Evolutionary conservation across 441 rosid species (phyloP).

Genomic region (Adansonia gregorii): DNA sequence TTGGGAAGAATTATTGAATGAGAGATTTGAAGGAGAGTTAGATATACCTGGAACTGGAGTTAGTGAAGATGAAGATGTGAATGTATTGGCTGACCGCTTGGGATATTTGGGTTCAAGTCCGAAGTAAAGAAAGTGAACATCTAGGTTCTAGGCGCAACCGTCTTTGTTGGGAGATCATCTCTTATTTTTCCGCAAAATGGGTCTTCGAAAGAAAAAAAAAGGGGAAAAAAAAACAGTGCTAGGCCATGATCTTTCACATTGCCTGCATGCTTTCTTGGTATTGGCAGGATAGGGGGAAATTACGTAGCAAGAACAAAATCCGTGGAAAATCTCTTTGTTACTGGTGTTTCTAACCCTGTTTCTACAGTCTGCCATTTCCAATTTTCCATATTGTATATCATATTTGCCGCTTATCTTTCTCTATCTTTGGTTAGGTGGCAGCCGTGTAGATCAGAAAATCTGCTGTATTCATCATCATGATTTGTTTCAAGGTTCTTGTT

Average conservation of each 20-base stretch:
- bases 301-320: conserved; percentile 24
- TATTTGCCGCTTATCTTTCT: conserved; percentile 5
- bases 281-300: conserved; percentile 38
- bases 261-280: conserved; percentile 38
- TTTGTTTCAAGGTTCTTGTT: conserved; percentile 17
- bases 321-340: conserved; percentile 25
- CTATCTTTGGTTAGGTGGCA: conserved; percentile 17
- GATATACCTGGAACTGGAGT: conserved; percentile 33
- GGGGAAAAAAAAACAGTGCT: background rate
- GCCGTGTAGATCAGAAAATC: conserved; percentile 22
- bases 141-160: too few species aligned
- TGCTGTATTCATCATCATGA: conserved; percentile 12
- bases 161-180: background rate
- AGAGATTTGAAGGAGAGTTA: conserved; percentile 46
- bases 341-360: conserved; percentile 40
- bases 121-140: background rate
- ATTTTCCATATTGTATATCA: background rate
- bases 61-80: conserved; percentile 49
- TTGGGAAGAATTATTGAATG: conserved; percentile 82
- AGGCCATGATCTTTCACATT: conserved; percentile 31
- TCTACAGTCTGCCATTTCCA: background rate
- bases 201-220: conserved; percentile 5
- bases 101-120: conserved; percentile 58
- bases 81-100: conserved; percentile 51
- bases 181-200: conserved; percentile 13